Evolutionary conservation across 2,329 filamentous ascomycete species (phyloP).

Genomic region (Sporothrix brasiliensis): DNA sequence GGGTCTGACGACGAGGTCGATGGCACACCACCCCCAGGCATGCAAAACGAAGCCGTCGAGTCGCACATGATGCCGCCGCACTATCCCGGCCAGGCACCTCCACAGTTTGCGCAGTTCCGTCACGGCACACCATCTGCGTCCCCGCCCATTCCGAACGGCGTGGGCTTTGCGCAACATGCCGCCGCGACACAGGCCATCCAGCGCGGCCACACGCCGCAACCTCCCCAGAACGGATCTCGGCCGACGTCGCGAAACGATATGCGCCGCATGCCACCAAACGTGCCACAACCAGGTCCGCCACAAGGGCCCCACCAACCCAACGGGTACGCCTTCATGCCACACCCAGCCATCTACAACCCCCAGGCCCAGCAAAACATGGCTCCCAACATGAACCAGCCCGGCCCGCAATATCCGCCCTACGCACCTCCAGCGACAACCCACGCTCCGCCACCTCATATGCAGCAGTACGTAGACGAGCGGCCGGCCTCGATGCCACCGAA

Average conservation of each 20-base stretch:
- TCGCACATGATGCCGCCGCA: conserved; percentile 69
- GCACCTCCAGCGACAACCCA: conserved; percentile 39
- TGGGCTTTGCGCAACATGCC: conserved; percentile 63
- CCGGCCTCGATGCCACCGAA: conserved; percentile 70
- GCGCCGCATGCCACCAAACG: conserved; percentile 72
- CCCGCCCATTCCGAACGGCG: conserved; percentile 80
- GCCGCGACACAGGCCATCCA: conserved; percentile 48
- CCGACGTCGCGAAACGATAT: conserved; percentile 80
- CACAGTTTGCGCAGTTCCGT: conserved; percentile 75
- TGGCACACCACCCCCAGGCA: conserved; percentile 68
- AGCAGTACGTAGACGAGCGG: conserved; percentile 73
- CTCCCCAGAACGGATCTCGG: conserved; percentile 72
- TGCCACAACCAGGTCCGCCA: conserved; percentile 60
- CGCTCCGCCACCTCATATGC: conserved; percentile 54
- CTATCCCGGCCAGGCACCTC: conserved; percentile 64
- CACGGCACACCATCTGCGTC: conserved; percentile 84
- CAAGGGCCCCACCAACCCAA: conserved; percentile 50
- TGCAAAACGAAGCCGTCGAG: conserved; percentile 63
- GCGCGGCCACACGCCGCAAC: conserved; percentile 80
- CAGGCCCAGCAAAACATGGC: conserved; percentile 51
- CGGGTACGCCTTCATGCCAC: conserved; percentile 81
- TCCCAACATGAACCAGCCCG: conserved; percentile 46
- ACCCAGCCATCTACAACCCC: conserved; percentile 81
- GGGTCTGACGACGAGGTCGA: conserved; percentile 75
- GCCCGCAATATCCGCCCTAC: conserved; percentile 46